Evolutionary conservation across 73 alveolate species (phyloP), one percentile per base, ranked within the genome.

Genomic region (Breviolum minutum): DNA sequence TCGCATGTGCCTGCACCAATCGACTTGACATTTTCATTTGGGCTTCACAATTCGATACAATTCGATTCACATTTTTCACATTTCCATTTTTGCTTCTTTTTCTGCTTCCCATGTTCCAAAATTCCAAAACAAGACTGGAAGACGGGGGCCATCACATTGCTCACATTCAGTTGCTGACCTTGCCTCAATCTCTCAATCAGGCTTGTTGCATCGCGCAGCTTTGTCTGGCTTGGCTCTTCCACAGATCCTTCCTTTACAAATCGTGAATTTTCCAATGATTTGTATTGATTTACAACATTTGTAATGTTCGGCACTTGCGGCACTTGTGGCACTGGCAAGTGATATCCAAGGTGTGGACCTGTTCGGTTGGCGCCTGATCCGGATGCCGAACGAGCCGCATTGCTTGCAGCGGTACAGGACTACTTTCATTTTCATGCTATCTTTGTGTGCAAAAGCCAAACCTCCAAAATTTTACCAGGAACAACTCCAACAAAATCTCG

Each of bases 291-390:
- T 13, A 8, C 62, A n/a, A 13, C 62, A 8, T 19, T 5, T 40
- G 54, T 40, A 40, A 40, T 40, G 54, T 3, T 40, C 54, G 3
- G 3, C 0, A 2, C 54, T 2, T 40, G 54, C 3, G 54, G 54
- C 54, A 40, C 54, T 40, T 40, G 54, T 40, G 54, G 54, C 54
- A 40, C 54, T n/a, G n/a, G n/a, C n/a, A n/a, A n/a, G n/a, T 70
- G 40, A 70, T 70, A 12, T 71, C 29, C 14, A 11, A 88, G 95
- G 95, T 88, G 95, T 19, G 95, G 95, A 61, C 95, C 95, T 13
- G 95, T 88, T 48, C 95, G 95, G 70, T 60, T 88, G 68, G 95
- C 95, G 14, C 95, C 95, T 12, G 95, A 88, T 77, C 95, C 95
- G 13, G 95, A 88, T 32, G 95, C 95, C 26, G 95, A 88, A 32